Conservation (phyloP, 352 stramenopile genomes). For the Hyaloperonospora arabidopsidis region DNA sequence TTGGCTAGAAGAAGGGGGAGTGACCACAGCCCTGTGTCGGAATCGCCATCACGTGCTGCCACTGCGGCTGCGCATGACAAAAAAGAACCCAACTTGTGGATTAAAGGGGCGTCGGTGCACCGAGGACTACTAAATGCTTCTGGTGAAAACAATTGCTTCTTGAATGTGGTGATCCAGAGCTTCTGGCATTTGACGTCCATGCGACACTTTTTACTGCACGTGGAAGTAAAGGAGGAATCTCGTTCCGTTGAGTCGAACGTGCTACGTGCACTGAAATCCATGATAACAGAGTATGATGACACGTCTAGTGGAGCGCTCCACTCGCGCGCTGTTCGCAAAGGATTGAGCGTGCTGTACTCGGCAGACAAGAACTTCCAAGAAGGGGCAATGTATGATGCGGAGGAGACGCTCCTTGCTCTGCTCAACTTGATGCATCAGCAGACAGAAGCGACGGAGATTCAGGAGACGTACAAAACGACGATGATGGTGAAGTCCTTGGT, state of each 20-base stretch:
- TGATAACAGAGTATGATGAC: conserved; percentile 83
- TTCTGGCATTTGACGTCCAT: conserved; percentile 87
- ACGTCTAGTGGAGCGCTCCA: conserved; percentile 69
- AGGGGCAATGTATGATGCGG: conserved; percentile 83
- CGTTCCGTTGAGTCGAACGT: conserved; percentile 67
- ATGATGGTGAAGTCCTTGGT: conserved; percentile 68
- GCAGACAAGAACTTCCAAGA: conserved; percentile 83
- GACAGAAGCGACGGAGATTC: conserved; percentile 61
- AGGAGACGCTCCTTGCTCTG: conserved; percentile 77
- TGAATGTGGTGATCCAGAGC: conserved; percentile 88
- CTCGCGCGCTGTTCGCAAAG: conserved; percentile 69
- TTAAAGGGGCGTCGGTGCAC: conserved; percentile 77
- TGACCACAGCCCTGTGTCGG: conserved; percentile 20
- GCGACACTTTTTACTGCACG: conserved; percentile 75
- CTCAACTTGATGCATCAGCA: conserved; percentile 85
- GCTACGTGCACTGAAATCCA: conserved; percentile 62
- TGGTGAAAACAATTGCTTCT: conserved; percentile 87
- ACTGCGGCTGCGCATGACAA: conserved; percentile 28
- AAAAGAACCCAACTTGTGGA: conserved; percentile 67
- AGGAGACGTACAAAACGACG: conserved; percentile 65
- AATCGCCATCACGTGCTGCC: conserved; percentile 17
- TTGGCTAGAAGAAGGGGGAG: conserved; percentile 21
- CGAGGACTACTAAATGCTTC: conserved; percentile 65
- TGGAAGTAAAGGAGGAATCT: conserved; percentile 78
- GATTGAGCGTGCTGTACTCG: conserved; percentile 75